These are phyloP conservation scores for Cubamyces sp. DNA, from an alignment of 768 basidiomycete genomes.

Conservation along the genomic window DNA sequence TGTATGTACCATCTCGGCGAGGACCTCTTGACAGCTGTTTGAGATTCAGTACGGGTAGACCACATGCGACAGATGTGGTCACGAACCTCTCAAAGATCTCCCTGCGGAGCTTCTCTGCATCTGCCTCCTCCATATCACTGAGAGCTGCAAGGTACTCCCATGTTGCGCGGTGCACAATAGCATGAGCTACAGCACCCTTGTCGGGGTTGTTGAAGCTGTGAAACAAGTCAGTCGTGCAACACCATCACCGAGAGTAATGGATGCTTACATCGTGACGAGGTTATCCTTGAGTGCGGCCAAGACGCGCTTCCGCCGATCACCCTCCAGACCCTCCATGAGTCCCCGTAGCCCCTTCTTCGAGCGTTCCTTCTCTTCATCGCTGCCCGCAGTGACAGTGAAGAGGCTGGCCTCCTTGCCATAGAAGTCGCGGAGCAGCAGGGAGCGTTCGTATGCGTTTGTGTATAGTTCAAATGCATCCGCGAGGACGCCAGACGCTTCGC, in stretches of 20 bases:
- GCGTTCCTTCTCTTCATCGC: conserved; percentile 62
- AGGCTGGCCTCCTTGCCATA: conserved; percentile 88
- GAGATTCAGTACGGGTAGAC: not conserved
- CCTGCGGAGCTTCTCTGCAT: conserved; percentile 71
- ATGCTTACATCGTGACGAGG: conserved; percentile 70
- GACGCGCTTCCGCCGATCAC: conserved; percentile 68
- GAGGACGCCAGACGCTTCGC: conserved; percentile 81
- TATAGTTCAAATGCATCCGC: conserved; percentile 91
- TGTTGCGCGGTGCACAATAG: conserved; percentile 83
- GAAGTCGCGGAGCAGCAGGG: conserved; percentile 81
- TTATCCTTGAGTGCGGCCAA: conserved; percentile 73
- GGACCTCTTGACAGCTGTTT: conserved; percentile 74
- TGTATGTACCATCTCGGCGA: conserved; percentile 94
- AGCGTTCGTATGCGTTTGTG: conserved; percentile 82
- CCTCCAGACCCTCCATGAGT: conserved; percentile 64
- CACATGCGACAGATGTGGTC: too few relatives aligned
- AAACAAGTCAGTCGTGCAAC: conserved; percentile 2
- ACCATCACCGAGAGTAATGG: not conserved
- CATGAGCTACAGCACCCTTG: conserved; percentile 86
- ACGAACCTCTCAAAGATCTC: conserved; percentile 71
- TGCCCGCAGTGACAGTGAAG: conserved; percentile 63
- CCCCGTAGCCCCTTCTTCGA: conserved; percentile 71
- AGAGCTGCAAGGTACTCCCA: conserved; percentile 83
- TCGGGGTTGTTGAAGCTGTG: conserved; percentile 88
- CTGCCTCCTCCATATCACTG: conserved; percentile 56